A percentile compares a stretch with the other conserved stretches of the same genome.
These are phyloP conservation scores for Annulohypoxylon bovei DNA, from an alignment of 495 filamentous ascomycete genomes.

Conservation along the genomic window DNA sequence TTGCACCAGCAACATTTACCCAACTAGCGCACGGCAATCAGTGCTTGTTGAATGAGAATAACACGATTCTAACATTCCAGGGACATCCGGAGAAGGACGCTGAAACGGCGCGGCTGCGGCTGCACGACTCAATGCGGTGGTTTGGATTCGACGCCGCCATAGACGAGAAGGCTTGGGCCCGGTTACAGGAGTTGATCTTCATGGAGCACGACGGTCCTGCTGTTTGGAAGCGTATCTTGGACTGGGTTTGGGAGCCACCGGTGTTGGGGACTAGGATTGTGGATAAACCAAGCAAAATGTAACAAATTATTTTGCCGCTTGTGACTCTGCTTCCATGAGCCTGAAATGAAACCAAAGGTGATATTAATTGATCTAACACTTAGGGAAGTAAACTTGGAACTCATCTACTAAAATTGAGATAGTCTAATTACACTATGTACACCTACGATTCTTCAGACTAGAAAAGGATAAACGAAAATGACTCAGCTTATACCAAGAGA, in stretches of 20 bases:
- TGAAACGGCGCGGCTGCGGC: constrained; percentile 50
- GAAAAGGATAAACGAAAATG: too few relatives aligned
- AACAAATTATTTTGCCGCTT: not conserved
- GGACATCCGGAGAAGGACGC: constrained; percentile 62
- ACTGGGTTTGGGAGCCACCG: constrained; percentile 52
- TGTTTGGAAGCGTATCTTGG: constrained; percentile 56
- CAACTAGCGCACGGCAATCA: constrained; percentile 53
- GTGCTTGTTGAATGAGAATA: constrained; percentile 52
- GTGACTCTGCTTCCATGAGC: not conserved
- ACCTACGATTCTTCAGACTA: too few relatives aligned
- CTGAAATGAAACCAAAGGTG: not conserved
- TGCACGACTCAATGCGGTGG: constrained; percentile 53
- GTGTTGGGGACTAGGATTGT: constrained; percentile 11
- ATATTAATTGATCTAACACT: not conserved
- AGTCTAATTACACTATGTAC: too few relatives aligned
- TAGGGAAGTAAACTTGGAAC: too few relatives aligned
- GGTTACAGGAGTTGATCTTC: constrained; percentile 35
- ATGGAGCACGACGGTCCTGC: constrained; percentile 53
- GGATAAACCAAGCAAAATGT: constrained; percentile 26
- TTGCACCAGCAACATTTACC: constrained; percentile 46
- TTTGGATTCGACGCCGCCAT: constrained; percentile 50
- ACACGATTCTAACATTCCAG: constrained; percentile 59
- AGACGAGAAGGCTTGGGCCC: constrained; percentile 34
- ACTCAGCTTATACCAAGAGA: too few relatives aligned
- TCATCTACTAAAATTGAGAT: too few relatives aligned